phyloP scores from a whole-genome alignment of 768 basidiomycete genomes.

The Trametes cubensis region DNA sequence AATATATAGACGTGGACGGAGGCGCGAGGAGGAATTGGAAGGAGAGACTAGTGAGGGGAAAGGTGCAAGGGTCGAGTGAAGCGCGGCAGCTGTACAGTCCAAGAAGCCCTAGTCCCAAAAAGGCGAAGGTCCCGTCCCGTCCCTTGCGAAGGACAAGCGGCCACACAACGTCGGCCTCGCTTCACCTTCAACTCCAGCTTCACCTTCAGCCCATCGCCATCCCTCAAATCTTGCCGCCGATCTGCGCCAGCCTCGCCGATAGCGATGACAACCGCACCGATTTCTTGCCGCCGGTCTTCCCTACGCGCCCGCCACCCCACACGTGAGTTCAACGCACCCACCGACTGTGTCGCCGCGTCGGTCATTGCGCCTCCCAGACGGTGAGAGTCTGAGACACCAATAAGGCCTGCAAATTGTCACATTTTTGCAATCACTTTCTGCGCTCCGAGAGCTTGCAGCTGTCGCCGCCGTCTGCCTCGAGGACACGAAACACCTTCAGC shows the following conservation, averaged over 20 bases:
- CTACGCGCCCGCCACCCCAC: background rate
- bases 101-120: constrained; percentile 3
- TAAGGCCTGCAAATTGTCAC: background rate
- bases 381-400: background rate
- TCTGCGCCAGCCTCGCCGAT: constrained; percentile 4
- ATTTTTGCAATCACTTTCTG: background rate
- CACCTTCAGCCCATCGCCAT: background rate
- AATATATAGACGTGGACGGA: constrained; percentile 3
- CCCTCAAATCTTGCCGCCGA: background rate
- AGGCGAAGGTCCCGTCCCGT: background rate
- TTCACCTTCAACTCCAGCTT: background rate
- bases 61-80: background rate
- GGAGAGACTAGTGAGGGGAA: background rate
- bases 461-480: constrained; percentile 6
- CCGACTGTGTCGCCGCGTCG: too few species aligned
- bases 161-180: background rate
- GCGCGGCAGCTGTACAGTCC: constrained; percentile 1
- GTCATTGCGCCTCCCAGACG: background rate
- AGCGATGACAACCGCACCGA: constrained; percentile 2
- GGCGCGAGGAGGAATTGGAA: background rate
- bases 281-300: background rate
- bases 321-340: background rate
- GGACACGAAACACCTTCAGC: constrained; percentile 13
- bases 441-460: background rate
- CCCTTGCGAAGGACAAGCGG: background rate